Evolutionary conservation across 495 filamentous ascomycete genomes (phyloP).

Genomic region (Neurospora tetraspora): DNA sequence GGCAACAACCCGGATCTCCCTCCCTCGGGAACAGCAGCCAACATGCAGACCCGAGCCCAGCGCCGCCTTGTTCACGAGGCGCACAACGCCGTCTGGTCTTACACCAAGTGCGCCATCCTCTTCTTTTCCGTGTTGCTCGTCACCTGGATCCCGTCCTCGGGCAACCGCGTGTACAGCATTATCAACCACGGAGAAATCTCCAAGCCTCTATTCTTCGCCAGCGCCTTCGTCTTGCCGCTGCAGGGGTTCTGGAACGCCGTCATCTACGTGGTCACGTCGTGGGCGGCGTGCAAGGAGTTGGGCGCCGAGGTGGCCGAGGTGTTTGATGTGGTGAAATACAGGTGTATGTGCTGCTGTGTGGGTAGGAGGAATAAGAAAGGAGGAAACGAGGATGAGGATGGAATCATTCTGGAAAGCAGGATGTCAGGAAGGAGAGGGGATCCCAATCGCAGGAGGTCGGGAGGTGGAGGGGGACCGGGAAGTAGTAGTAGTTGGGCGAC

Average conservation of each 20-base stretch:
- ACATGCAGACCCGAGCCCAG: conserved; percentile 7
- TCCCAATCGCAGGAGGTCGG: not conserved
- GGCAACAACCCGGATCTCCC: not conserved
- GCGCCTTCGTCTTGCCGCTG: conserved; percentile 68
- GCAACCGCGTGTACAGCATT: conserved; percentile 68
- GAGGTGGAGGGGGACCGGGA: not conserved
- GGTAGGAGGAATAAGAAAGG: not conserved
- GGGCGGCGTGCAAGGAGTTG: conserved; percentile 33
- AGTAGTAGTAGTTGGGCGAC: not conserved
- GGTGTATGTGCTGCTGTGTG: not conserved
- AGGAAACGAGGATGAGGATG: not conserved
- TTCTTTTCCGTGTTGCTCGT: conserved; percentile 76
- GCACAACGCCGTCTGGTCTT: conserved; percentile 58
- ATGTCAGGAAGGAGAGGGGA: not conserved
- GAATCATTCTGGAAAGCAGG: not conserved
- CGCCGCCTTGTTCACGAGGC: conserved; percentile 22
- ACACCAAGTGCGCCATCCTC: conserved; percentile 72
- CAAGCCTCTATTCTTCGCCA: conserved; percentile 57
- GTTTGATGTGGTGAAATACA: not conserved
- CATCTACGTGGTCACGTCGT: conserved; percentile 63
- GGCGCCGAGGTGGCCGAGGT: conserved; percentile 6
- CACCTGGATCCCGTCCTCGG: conserved; percentile 76
- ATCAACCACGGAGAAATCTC: conserved; percentile 40
- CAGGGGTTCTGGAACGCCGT: conserved; percentile 83
- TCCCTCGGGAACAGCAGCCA: not conserved